These are phyloP conservation scores for Aphanomyces stellatus DNA, from an alignment of 352 stramenopile species.

Conservation along the genomic window DNA sequence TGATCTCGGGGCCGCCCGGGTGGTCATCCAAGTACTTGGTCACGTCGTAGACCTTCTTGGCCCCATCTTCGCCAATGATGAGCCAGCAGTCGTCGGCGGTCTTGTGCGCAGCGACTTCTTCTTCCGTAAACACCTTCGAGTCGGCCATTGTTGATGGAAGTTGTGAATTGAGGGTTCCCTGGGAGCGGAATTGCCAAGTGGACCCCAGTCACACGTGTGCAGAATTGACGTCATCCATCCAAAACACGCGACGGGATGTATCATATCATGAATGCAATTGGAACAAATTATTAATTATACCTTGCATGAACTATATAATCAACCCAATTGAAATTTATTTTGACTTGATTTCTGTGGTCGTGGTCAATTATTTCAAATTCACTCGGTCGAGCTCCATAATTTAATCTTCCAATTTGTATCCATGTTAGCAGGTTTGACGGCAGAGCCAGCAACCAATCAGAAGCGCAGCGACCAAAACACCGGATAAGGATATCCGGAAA, in stretches of 20 bases:
- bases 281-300: not conserved
- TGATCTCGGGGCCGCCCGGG: conserved; percentile 96
- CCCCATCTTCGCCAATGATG: conserved; percentile 58
- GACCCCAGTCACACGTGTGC: not conserved
- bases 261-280: not conserved
- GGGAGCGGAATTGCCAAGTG: not conserved
- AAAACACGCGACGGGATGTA: not conserved
- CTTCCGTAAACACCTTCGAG: conserved; percentile 77
- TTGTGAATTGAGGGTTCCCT: not conserved
- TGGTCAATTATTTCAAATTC: not conserved
- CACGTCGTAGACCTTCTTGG: conserved; percentile 95
- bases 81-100: conserved; percentile 81
- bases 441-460: too few species aligned
- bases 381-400: too few species aligned
- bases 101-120: conserved; percentile 90
- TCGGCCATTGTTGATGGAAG: not conserved
- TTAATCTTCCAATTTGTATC: conserved; percentile 5
- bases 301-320: not conserved
- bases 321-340: not conserved
- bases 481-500: too few species aligned
- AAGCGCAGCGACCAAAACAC: too few species aligned
- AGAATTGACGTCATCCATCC: not conserved
- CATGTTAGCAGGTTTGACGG: not conserved
- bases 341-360: not conserved
- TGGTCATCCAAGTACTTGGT: conserved; percentile 98